Evolutionary conservation across 305 asterid species (phyloP).

Genomic region (Fraxinus platypoda): DNA sequence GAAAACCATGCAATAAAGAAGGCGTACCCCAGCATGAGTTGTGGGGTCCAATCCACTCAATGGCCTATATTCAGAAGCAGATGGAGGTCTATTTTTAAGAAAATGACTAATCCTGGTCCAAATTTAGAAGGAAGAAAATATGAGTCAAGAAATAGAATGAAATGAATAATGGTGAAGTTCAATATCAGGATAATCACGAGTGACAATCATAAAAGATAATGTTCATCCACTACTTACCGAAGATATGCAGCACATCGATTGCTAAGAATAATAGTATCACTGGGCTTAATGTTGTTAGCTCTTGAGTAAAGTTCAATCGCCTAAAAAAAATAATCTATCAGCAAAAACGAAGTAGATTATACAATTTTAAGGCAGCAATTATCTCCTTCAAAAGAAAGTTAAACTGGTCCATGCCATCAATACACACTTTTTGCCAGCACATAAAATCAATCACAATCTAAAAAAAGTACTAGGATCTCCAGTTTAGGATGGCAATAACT

Average conservation of each 20-base stretch:
- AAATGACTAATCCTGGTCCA: conserved; percentile 65
- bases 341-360: conserved; percentile 12
- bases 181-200: not conserved
- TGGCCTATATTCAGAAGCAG: conserved; percentile 76
- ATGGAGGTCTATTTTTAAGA: conserved; percentile 72
- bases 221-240: conserved; percentile 43
- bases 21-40: conserved; percentile 78
- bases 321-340: conserved; percentile 34
- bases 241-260: conserved; percentile 89
- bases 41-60: conserved; percentile 93
- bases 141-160: conserved; percentile 1
- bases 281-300: conserved; percentile 77
- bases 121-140: conserved; percentile 14
- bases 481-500: not conserved
- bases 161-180: conserved; percentile 16
- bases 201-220: not conserved
- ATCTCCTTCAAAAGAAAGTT: not conserved
- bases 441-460: not conserved
- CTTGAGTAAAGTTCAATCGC: conserved; percentile 80
- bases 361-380: conserved; percentile 1
- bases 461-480: not conserved
- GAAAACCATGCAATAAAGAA: not conserved
- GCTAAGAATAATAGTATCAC: conserved; percentile 66
- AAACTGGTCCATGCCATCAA: not conserved
- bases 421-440: not conserved